phyloP scores from a whole-genome alignment of 768 basidiomycete species.

The Kondoa malvinella region DNA sequence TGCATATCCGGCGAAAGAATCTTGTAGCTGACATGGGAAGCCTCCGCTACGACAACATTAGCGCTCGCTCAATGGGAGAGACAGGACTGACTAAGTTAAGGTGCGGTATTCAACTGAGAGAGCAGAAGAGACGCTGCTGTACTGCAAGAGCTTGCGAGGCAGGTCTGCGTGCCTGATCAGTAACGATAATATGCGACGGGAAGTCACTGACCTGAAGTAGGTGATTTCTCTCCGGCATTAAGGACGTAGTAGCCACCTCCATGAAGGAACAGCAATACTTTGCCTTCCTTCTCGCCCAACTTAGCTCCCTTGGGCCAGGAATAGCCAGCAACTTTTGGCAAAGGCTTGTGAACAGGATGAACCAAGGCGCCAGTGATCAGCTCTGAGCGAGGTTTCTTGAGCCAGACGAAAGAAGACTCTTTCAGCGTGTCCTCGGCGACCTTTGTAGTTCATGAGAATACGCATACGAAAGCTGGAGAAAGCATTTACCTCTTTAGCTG shows the following conservation, averaged over 20 bases:
- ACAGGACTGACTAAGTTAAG: background rate
- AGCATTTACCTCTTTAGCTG: background rate
- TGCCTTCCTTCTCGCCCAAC: background rate
- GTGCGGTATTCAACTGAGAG: background rate
- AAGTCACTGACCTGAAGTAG: too few species aligned
- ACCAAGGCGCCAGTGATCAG: background rate
- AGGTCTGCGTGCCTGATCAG: too few species aligned
- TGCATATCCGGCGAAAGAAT: background rate
- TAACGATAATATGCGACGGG: too few species aligned
- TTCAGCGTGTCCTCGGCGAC: background rate
- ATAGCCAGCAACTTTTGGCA: background rate
- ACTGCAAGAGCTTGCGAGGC: background rate
- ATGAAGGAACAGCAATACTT: background rate
- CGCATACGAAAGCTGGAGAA: too few species aligned
- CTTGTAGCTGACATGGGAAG: background rate
- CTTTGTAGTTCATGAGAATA: too few species aligned
- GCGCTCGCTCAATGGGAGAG: background rate
- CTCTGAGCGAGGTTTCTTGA: background rate
- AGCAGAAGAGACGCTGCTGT: background rate
- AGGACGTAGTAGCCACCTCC: background rate
- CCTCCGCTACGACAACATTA: background rate
- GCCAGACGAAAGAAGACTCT: background rate
- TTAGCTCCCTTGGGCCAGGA: background rate
- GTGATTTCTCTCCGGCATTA: background rate
- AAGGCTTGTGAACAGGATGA: background rate